Conservation (phyloP, 805 yeast species). For the Myxozyma monticola region DNA sequence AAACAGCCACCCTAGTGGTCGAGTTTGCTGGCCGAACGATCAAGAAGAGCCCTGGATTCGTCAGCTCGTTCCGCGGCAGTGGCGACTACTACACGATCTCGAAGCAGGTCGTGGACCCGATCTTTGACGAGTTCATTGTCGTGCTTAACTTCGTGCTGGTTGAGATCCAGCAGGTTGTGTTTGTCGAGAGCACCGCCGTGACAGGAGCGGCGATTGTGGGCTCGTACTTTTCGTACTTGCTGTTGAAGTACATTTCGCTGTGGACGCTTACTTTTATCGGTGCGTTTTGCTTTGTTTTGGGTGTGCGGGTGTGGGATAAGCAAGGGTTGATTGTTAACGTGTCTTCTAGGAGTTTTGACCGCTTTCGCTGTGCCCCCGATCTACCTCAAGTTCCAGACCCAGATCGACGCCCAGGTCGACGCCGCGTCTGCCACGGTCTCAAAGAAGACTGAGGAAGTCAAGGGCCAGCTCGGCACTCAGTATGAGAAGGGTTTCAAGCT, state of each 20-base stretch:
- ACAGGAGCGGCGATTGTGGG: constrained; percentile 22
- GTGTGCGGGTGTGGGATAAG: too few relatives aligned
- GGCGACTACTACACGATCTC: constrained; percentile 20
- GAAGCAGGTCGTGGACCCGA: constrained; percentile 19
- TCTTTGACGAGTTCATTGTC: constrained; percentile 12
- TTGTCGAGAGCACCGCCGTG: constrained; percentile 18
- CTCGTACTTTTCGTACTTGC: constrained; percentile 15
- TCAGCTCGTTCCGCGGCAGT: constrained; percentile 12
- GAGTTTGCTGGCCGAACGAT: constrained; percentile 27
- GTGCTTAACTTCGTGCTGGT: constrained; percentile 20
- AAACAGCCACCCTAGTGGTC: constrained; percentile 19
- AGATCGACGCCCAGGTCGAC: constrained; percentile 58
- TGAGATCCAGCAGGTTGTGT: constrained; percentile 25
- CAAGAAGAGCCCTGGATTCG: constrained; percentile 20
- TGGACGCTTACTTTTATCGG: constrained; percentile 18
- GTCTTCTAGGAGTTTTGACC: constrained; percentile 49
- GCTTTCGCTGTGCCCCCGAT: constrained; percentile 75
- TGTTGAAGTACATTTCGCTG: constrained; percentile 20
- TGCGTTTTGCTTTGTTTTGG: constrained; percentile 1
- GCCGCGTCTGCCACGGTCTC: constrained; percentile 33
- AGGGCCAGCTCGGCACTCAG: constrained; percentile 11
- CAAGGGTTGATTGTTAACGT: neutral
- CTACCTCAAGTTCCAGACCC: constrained; percentile 71
- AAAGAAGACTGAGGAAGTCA: constrained; percentile 30
- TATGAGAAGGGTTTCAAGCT: constrained; percentile 11